Percentiles rank a stretch among this genome's conserved stretches.
Evolutionary conservation across 352 stramenopile genomes (phyloP).

Genomic region (Phytophthora multivora): DNA sequence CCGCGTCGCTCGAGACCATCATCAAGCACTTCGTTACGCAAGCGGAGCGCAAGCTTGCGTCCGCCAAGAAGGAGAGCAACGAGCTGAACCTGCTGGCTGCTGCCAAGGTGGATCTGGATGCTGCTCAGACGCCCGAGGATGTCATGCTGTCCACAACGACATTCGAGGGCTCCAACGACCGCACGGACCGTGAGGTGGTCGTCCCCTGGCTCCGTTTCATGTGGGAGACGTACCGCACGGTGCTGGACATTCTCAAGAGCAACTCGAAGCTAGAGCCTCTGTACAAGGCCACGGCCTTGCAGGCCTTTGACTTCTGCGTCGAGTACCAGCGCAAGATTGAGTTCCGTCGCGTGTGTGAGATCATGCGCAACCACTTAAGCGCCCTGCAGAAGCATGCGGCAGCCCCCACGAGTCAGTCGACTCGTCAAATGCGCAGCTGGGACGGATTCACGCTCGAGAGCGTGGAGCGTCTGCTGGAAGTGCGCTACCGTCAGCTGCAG

Average conservation of each 20-base stretch:
- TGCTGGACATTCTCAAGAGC: slow-evolving; percentile 97
- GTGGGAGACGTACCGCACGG: slow-evolving; percentile 98
- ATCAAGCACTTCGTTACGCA: slow-evolving; percentile 93
- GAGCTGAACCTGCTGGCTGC: slow-evolving; percentile 83
- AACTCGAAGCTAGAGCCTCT: slow-evolving; percentile 93
- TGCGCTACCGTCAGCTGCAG: slow-evolving; percentile 97
- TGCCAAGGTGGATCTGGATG: slow-evolving; percentile 90
- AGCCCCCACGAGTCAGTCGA: slow-evolving; percentile 72
- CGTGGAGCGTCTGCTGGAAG: slow-evolving; percentile 96
- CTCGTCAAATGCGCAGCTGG: slow-evolving; percentile 93
- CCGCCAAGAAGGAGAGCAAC: slow-evolving; percentile 87
- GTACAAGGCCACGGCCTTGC: slow-evolving; percentile 79
- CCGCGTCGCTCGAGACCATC: slow-evolving; percentile 94
- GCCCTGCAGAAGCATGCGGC: slow-evolving; percentile 93
- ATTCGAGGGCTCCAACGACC: slow-evolving; percentile 94
- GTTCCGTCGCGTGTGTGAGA: slow-evolving; percentile 97
- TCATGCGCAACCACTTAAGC: slow-evolving; percentile 96
- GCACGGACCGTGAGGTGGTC: slow-evolving; percentile 94
- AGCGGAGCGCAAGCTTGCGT: slow-evolving; percentile 88
- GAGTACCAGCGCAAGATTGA: slow-evolving; percentile 94
- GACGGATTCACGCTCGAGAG: slow-evolving; percentile 95
- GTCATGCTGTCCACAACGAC: slow-evolving; percentile 98
- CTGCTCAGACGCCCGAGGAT: slow-evolving; percentile 93
- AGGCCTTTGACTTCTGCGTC: slow-evolving; percentile 85
- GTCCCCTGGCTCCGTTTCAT: slow-evolving; percentile 94